Percentiles rank a stretch among this genome's conserved stretches.
Conservation (phyloP, 2,329 filamentous ascomycete species). For the Cladophialophora yegresii region DNA sequence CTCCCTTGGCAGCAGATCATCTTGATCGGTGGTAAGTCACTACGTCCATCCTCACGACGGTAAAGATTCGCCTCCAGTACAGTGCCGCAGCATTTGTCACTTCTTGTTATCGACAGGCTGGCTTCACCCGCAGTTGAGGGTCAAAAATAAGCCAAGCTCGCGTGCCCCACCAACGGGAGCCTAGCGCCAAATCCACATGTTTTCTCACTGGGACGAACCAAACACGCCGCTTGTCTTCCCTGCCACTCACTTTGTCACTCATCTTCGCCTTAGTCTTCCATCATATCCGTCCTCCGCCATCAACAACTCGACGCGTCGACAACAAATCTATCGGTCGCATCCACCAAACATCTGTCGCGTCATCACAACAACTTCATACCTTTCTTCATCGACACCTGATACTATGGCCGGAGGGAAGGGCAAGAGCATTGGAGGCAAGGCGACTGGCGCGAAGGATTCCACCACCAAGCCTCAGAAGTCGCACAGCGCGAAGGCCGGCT, state of each 20-base stretch:
- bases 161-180: slow-evolving; percentile 12
- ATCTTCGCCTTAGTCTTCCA: slow-evolving; percentile 17
- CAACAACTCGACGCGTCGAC: slow-evolving; percentile 28
- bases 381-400: slow-evolving; percentile 28
- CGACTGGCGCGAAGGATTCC: slow-evolving; percentile 71
- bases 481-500: slow-evolving; percentile 89
- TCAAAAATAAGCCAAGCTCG: slow-evolving; percentile 2
- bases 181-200: slow-evolving; percentile 20
- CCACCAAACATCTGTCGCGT: slow-evolving; percentile 22
- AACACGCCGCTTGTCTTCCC: slow-evolving; percentile 54
- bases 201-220: slow-evolving; percentile 14
- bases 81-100: not conserved
- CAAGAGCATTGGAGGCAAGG: slow-evolving; percentile 89
- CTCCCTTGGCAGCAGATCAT: not conserved
- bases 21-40: not conserved
- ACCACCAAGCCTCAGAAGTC: slow-evolving; percentile 89
- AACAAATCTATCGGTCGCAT: slow-evolving; percentile 19
- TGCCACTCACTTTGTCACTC: slow-evolving; percentile 49
- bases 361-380: slow-evolving; percentile 4
- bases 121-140: not conserved
- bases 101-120: not conserved
- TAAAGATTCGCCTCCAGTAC: not conserved
- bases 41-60: not conserved
- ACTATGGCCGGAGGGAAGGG: slow-evolving; percentile 86
- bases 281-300: slow-evolving; percentile 20